A percentile compares a stretch with the other conserved stretches of the same genome.
Evolutionary conservation across 2,329 filamentous ascomycete species (phyloP).

Genomic region (Plenodomus lindquistii): DNA sequence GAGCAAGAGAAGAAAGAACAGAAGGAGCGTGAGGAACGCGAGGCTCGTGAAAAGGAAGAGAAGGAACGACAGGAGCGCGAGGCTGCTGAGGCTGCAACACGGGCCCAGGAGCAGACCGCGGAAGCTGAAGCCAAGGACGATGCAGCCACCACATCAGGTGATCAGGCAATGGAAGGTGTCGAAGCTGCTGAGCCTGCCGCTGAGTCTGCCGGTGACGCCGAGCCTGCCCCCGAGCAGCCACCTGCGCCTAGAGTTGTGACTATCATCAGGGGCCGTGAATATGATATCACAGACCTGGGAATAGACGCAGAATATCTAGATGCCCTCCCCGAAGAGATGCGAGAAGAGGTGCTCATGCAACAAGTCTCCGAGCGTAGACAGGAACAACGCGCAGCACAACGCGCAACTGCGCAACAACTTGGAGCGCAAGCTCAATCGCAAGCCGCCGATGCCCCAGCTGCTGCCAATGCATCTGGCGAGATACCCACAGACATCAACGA

Average conservation of each 20-base stretch:
- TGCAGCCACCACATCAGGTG: slow-evolving; percentile 44
- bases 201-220: slow-evolving; percentile 29
- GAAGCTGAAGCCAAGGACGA: slow-evolving; percentile 34
- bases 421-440: slow-evolving; percentile 30
- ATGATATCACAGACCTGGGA: slow-evolving; percentile 91
- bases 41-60: slow-evolving; percentile 58
- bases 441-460: slow-evolving; percentile 12
- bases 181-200: slow-evolving; percentile 53
- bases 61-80: slow-evolving; percentile 47
- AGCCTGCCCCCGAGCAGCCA: slow-evolving; percentile 24
- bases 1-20: slow-evolving; percentile 67
- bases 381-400: slow-evolving; percentile 27
- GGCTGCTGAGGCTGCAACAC: slow-evolving; percentile 49
- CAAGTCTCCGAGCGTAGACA: slow-evolving; percentile 78
- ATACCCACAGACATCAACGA: slow-evolving; percentile 84
- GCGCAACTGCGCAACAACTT: slow-evolving; percentile 51
- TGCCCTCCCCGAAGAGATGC: slow-evolving; percentile 94
- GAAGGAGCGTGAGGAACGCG: slow-evolving; percentile 63
- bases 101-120: slow-evolving; percentile 31
- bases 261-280: slow-evolving; percentile 80
- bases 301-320: slow-evolving; percentile 95
- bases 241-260: slow-evolving; percentile 70
- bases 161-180: slow-evolving; percentile 75
- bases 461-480: slow-evolving; percentile 58
- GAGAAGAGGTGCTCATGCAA: slow-evolving; percentile 93